Percentiles rank a stretch among this genome's conserved stretches.
Conservation (phyloP, 169 alveolate genomes). For the Babesia ovata region DNA sequence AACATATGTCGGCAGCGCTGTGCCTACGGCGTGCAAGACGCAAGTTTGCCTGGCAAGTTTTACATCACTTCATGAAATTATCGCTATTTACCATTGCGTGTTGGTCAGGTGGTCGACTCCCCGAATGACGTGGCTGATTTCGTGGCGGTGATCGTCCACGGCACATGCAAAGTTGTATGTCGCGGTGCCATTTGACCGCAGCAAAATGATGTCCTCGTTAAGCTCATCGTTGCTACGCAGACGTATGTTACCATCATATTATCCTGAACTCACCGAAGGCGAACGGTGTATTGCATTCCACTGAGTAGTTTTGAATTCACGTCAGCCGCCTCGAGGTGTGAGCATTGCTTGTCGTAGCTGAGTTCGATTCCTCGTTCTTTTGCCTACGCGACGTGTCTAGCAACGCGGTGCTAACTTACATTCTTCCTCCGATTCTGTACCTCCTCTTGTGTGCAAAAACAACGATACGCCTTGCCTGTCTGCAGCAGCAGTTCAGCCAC, state of each 20-base stretch:
- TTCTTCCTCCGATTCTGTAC: conserved; percentile 50
- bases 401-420: conserved; percentile 23
- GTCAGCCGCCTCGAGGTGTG: neutral
- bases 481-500: conserved; percentile 72
- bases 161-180: conserved; percentile 82
- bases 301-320: conserved; percentile 3
- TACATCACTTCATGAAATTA: neutral
- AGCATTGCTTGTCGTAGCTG: conserved; percentile 50
- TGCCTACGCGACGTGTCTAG: conserved; percentile 6
- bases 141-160: conserved; percentile 82
- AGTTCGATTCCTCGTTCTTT: conserved; percentile 1
- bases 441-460: conserved; percentile 78
- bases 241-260: conserved; percentile 12
- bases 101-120: conserved; percentile 81
- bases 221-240: conserved; percentile 39
- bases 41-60: conserved; percentile 19
- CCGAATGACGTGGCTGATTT: conserved; percentile 79
- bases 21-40: conserved; percentile 33
- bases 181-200: conserved; percentile 75
- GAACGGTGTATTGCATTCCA: conserved; percentile 28
- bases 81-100: conserved; percentile 60
- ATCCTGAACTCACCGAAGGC: conserved; percentile 24
- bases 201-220: conserved; percentile 74
- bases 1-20: conserved; percentile 37
- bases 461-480: conserved; percentile 74